Evolutionary conservation across 352 stramenopile species (phyloP), one percentile per base, ranked within the genome.

Genomic region (Globisporangium nagaii): DNA sequence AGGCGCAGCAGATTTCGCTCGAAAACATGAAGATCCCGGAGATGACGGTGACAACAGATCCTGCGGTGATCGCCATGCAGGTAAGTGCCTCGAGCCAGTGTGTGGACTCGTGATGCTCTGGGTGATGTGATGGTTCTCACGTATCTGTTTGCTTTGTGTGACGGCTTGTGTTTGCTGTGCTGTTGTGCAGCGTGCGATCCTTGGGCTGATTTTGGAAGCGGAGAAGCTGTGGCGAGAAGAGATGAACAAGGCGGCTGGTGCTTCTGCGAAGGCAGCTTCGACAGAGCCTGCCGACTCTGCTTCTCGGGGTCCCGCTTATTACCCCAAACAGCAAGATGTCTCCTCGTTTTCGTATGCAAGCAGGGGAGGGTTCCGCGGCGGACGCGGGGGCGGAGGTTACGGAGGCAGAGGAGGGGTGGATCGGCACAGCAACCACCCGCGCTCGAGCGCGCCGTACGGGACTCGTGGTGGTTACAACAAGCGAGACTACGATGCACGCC

Each of bases 21-120:
- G 62, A 75, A 45, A 85, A 77, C 41, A 71, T 91, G 66, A 83
- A 87, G 58, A 84, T 91, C 17, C 81, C 81, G 6, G 72, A 86
- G 45, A 84, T 90, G 65, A 44, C 20, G 10, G 79, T 91, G 27
- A 78, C 81, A 2, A 74, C 58, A 0, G 76, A 91, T 31, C 27
- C 60, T 6, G 56, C 70, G 15, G 44, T 53, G 5, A 72, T 88
- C 49, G 52, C 55, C 28, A 65, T 75, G 32, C 78, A 88, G 75
- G 78, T 88, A 71, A 19, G 49, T 56, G 20, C 24, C 28, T 6
- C 15, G 9, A 22, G 27, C 19, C 3, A 39, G 12, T 48, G 10
- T 19, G 17, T 4, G 1, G 12, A 22, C 17, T 22, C 24, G 22
- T n/a, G 4, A 44, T 37, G 30, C 4, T 53, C 19, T 9, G 10